Percentiles rank a stretch among this genome's conserved stretches.
Conservation (phyloP, 2,329 filamentous ascomycete genomes). For the Aplosporella prunicola region DNA sequence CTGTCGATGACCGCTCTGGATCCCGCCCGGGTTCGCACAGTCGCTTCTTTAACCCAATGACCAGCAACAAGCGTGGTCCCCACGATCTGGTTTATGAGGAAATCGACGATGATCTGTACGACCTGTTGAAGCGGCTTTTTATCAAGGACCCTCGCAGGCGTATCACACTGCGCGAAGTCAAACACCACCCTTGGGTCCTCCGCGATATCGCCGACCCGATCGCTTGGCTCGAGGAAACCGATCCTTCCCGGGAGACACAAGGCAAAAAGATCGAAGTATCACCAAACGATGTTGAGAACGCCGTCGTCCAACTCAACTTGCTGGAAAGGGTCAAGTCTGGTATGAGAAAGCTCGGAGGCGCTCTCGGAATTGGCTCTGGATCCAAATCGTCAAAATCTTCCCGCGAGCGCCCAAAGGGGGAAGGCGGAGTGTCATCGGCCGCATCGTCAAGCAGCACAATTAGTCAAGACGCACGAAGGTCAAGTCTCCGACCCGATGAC, state of each 20-base stretch:
- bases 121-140: constrained; percentile 70
- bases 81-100: constrained; percentile 77
- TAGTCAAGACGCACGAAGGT: constrained; percentile 46
- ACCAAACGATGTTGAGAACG: constrained; percentile 79
- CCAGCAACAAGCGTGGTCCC: constrained; percentile 62
- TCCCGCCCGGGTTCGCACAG: constrained; percentile 38
- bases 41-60: constrained; percentile 42
- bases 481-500: constrained; percentile 52
- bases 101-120: constrained; percentile 67
- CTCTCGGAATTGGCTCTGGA: constrained; percentile 49
- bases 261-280: constrained; percentile 88
- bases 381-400: constrained; percentile 15
- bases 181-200: constrained; percentile 86
- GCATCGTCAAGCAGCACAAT: constrained; percentile 46
- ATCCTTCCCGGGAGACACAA: constrained; percentile 66
- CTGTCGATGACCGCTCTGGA: constrained; percentile 44
- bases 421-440: constrained; percentile 43
- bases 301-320: constrained; percentile 81
- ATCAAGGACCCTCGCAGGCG: constrained; percentile 82
- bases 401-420: constrained; percentile 48
- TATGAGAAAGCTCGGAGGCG: constrained; percentile 51
- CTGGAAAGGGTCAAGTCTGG: constrained; percentile 76
- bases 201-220: constrained; percentile 62
- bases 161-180: constrained; percentile 84
- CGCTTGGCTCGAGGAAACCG: constrained; percentile 88